Evolutionary conservation across 2,329 filamentous ascomycete species (phyloP).

Genomic region (Neonectria magnoliae): DNA sequence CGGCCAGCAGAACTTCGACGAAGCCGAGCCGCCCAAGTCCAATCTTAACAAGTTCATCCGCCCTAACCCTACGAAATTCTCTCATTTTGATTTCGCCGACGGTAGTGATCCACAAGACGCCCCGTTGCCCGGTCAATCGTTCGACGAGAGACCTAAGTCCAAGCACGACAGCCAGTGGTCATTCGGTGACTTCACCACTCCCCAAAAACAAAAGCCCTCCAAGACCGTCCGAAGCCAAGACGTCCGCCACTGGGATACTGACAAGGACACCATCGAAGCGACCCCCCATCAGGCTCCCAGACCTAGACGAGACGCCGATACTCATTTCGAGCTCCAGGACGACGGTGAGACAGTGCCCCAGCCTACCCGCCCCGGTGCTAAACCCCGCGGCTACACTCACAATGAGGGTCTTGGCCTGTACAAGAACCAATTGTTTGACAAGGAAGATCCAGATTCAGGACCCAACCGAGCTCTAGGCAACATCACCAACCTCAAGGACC

Average conservation of each 20-base stretch:
- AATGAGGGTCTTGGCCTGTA: constrained; percentile 78
- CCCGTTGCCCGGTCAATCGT: constrained; percentile 52
- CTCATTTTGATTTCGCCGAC: constrained; percentile 86
- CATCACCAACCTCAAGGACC: constrained; percentile 78
- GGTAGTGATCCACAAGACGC: constrained; percentile 64
- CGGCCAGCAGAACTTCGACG: constrained; percentile 56
- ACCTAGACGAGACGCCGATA: constrained; percentile 80
- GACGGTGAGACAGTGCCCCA: constrained; percentile 69
- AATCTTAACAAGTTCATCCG: constrained; percentile 61
- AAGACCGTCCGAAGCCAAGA: constrained; percentile 73
- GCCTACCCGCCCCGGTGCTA: constrained; percentile 54
- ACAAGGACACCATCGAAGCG: constrained; percentile 63
- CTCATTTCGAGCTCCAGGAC: constrained; percentile 87
- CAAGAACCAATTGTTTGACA: constrained; percentile 77
- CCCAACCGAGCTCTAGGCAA: constrained; percentile 65
- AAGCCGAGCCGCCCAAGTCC: constrained; percentile 54
- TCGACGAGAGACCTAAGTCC: constrained; percentile 58
- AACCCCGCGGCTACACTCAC: constrained; percentile 64
- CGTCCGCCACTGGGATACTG: constrained; percentile 81
- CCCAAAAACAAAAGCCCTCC: constrained; percentile 73
- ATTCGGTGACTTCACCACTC: constrained; percentile 88
- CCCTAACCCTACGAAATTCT: constrained; percentile 81
- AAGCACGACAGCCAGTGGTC: constrained; percentile 83
- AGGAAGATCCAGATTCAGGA: constrained; percentile 58
- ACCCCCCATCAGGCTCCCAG: constrained; percentile 71